Evolutionary conservation across 169 alveolate species (phyloP), one percentile per base, ranked within the genome.

Genomic region (Blepharisma undulans): DNA sequence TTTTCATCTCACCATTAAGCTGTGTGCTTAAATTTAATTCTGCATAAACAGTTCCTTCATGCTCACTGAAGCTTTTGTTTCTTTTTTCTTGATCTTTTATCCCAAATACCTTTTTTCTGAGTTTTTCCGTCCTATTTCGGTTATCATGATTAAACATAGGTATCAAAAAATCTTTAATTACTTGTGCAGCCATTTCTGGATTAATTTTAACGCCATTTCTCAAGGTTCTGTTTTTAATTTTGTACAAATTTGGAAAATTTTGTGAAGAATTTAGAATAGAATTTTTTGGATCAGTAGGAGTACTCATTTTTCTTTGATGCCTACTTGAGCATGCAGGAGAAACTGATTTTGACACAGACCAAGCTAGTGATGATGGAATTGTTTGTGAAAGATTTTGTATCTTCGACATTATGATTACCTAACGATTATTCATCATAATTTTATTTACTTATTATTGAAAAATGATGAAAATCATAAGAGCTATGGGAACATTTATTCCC

Each of bases 131-230:
- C 21, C 7, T 12, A 48, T 48, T 48, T 48, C 66, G 27, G n/a
- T 79, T 33, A 27, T 93, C 94, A 10, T 88, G 60, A 48, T 90
- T 84, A 78, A 92, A 94, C 95, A 94, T 94, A 1, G 96, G 96
- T 2, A 94, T 72, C 4, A 94, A 72, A 74, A 89, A 94, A 14
- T 94, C 81, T 77, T 94, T 92, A 25, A 92, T 95, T 16, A 94
- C 93, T 88, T 87, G 32, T 30, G 96, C 95, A 29, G 96, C 96
- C 76, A 93, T 21, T 84, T 93, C 95, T 8, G 95, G 95, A 12
- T 91, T 89, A 19, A 89, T 79, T 10, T 91, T 30, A n/a, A 27
- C 8, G 2, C 6, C 16, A 25, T 76, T 32, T 21, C 30, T 72
- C 34, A 25, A 22, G 1, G 87, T 33, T 33, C 27, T 25, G 33